phyloP scores from a whole-genome alignment of 306 rosid species.

The Fragaria ananassa region DNA sequence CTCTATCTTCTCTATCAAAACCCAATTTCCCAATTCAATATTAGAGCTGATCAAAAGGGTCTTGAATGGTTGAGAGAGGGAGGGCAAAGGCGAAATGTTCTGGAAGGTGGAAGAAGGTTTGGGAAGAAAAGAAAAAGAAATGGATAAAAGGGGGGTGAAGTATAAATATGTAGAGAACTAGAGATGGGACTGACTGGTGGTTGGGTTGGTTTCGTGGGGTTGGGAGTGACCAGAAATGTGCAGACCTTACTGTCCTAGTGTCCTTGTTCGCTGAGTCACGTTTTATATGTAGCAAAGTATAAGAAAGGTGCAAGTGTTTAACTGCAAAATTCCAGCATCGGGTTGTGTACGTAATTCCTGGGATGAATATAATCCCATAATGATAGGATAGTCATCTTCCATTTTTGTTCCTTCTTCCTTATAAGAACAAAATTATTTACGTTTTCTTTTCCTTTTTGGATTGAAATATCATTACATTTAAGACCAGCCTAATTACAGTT shows the following conservation, averaged over 20 bases:
- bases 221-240: not conserved
- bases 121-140: not conserved
- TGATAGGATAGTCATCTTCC: not conserved
- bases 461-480: too few relatives aligned
- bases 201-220: not conserved
- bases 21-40: not conserved
- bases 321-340: not conserved
- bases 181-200: not conserved
- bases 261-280: not conserved
- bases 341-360: not conserved
- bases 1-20: not conserved
- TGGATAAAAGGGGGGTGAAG: not conserved
- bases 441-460: too few relatives aligned
- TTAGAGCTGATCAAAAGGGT: not conserved
- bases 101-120: not conserved
- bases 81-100: not conserved
- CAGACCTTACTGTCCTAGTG: not conserved
- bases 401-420: not conserved
- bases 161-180: too few relatives aligned
- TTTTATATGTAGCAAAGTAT: not conserved
- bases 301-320: too few relatives aligned
- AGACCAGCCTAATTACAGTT: too few relatives aligned
- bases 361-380: not conserved
- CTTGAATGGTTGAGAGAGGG: not conserved
- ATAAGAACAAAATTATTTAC: too few relatives aligned